phyloP scores from a whole-genome alignment of 768 basidiomycete genomes.

The Obba rivulosa region DNA sequence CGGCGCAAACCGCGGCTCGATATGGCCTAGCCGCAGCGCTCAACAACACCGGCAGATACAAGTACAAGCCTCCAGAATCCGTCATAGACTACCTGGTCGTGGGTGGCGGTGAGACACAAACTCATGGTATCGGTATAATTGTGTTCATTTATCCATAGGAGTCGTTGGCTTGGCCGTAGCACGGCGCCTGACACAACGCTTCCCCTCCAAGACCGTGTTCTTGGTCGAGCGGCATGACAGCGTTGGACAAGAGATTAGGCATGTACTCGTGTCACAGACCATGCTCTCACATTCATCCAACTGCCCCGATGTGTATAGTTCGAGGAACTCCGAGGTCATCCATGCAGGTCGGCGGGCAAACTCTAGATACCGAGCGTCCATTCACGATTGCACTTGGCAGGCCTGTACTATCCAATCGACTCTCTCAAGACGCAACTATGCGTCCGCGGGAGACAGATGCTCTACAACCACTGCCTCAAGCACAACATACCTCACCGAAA shows the following conservation, averaged over 20 bases:
- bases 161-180: slow-evolving; percentile 86
- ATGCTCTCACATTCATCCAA: no score
- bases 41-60: slow-evolving; percentile 54
- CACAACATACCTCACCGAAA: slow-evolving; percentile 64
- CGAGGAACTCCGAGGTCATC: slow-evolving; percentile 92
- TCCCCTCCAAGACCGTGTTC: slow-evolving; percentile 66
- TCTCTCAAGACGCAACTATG: slow-evolving; percentile 87
- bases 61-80: slow-evolving; percentile 67
- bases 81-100: slow-evolving; percentile 80
- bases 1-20: no score
- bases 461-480: slow-evolving; percentile 70
- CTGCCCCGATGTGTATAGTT: slow-evolving; percentile 38
- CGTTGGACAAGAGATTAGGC: slow-evolving; percentile 88
- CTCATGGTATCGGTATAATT: background rate
- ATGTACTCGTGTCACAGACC: slow-evolving; percentile 3
- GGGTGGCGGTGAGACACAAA: slow-evolving; percentile 62
- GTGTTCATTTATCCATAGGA: slow-evolving; percentile 36
- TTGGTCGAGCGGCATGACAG: slow-evolving; percentile 73
- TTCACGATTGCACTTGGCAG: slow-evolving; percentile 29
- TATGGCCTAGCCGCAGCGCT: slow-evolving; percentile 51
- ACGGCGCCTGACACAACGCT: slow-evolving; percentile 58
- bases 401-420: slow-evolving; percentile 75
- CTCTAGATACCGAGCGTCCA: background rate
- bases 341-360: slow-evolving; percentile 62
- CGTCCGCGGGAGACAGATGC: slow-evolving; percentile 75